Evolutionary conservation across 176 grass and related monocot species (phyloP).

Genomic region (Tillandsia fasciculata): DNA sequence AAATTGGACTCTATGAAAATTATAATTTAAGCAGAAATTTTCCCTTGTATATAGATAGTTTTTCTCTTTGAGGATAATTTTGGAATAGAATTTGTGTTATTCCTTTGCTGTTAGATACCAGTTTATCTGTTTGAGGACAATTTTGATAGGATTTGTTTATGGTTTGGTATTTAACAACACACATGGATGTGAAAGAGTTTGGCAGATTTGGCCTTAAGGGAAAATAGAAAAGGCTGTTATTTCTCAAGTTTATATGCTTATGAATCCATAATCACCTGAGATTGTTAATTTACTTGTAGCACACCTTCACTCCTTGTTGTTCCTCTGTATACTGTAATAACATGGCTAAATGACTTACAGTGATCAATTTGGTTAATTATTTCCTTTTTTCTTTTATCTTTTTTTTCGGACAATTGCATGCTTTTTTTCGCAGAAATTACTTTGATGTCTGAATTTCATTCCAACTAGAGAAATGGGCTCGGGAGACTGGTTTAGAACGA

Average conservation of each 20-base stretch:
- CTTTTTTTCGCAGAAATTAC: conserved; percentile 3
- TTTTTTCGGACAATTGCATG: conserved; percentile 22
- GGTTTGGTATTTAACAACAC: too few relatives aligned
- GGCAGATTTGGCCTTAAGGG: too few relatives aligned
- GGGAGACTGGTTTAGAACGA: conserved; percentile 81
- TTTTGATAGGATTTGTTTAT: too few relatives aligned
- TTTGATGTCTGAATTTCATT: conserved; percentile 20
- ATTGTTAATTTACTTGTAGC: neutral
- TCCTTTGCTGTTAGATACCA: too few relatives aligned
- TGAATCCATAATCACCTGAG: neutral
- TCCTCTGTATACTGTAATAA: neutral
- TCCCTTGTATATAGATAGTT: too few relatives aligned
- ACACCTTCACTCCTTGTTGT: neutral
- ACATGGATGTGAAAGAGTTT: too few relatives aligned
- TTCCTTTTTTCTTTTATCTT: conserved; percentile 16
- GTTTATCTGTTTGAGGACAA: too few relatives aligned
- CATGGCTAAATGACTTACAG: conserved; percentile 2
- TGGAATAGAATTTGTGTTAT: too few relatives aligned
- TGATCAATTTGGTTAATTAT: neutral
- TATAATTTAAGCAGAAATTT: too few relatives aligned
- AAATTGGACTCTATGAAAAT: too few relatives aligned
- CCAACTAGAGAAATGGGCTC: conserved; percentile 56
- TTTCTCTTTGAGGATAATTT: too few relatives aligned
- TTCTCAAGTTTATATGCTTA: neutral
- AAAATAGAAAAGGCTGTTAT: neutral